These are phyloP conservation scores for Botrytis elliptica DNA, from an alignment of 2,329 filamentous ascomycete species.

Conservation along the genomic window DNA sequence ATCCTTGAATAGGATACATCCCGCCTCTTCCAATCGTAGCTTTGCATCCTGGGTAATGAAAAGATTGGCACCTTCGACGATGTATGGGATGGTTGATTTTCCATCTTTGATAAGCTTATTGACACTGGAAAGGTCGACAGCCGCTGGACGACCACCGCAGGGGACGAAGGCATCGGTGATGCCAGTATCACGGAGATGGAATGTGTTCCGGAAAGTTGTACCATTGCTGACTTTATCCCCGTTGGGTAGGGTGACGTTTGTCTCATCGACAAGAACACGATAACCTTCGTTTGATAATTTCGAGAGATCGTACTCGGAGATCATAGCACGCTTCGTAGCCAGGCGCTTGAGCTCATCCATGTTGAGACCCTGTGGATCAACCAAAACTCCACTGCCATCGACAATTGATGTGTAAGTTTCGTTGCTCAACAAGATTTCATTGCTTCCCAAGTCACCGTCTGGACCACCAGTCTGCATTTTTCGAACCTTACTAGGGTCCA, in stretches of 20 bases:
- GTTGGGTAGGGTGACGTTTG: conserved; percentile 78
- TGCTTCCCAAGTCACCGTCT: conserved; percentile 94
- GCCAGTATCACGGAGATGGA: conserved; percentile 78
- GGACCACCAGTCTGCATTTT: conserved; percentile 98
- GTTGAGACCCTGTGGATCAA: conserved; percentile 87
- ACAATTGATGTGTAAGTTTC: conserved; percentile 95
- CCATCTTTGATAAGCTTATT: conserved; percentile 86
- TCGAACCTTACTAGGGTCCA: conserved; percentile 78
- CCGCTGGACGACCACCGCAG: conserved; percentile 93
- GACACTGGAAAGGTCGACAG: conserved; percentile 87
- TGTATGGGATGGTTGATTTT: conserved; percentile 85
- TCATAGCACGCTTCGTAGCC: conserved; percentile 85
- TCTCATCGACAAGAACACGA: conserved; percentile 88
- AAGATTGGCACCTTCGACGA: conserved; percentile 95
- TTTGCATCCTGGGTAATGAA: conserved; percentile 99
- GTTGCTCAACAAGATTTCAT: conserved; percentile 93
- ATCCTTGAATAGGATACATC: conserved; percentile 94
- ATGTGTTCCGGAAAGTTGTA: conserved; percentile 95
- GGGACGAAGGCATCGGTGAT: conserved; percentile 89
- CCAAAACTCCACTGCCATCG: conserved; percentile 93
- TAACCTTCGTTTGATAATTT: conserved; percentile 90
- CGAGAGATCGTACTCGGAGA: conserved; percentile 76
- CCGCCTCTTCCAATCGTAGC: conserved; percentile 89
- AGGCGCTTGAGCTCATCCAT: conserved; percentile 78
- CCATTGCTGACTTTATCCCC: conserved; percentile 89